Evolutionary conservation across 208 protist genomes (phyloP), one percentile per base, ranked within the genome.

Genomic region (Acanthamoeba culbertsoni): DNA sequence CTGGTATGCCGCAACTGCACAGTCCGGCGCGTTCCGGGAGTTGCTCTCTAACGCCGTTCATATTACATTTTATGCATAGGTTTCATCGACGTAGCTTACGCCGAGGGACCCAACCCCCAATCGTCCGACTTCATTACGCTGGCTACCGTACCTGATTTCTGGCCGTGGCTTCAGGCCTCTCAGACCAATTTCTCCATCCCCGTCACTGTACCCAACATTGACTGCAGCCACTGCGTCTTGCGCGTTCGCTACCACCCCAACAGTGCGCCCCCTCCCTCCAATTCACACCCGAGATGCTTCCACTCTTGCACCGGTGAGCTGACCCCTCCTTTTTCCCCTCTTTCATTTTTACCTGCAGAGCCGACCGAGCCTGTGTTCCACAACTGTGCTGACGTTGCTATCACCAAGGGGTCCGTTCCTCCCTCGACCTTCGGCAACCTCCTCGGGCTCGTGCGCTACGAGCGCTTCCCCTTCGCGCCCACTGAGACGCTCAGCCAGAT

Each of bases 161-260:
- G 65, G 65, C 65, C 65, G n/a, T 77, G 65, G 65, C 65, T 77
- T 12, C 65, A 77, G 65, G 65, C 65, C 16, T 31, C 65, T 40
- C 65, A 77, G 65, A 77, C 65, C 65, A 77, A 77, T n/a, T 77
- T 77, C 65, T 77, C 65, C 65, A 77, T 77, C n/a, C 65, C n/a
- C 14, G 35, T 77, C 14, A 33, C 65, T 14, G 18, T 77, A 12
- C 65, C 65, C 35, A 40, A 77, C 35, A 43, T 77, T n/a, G 35
- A 31, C 31, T 77, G 65, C n/a, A 12, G 16, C 18, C 65, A 77
- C 65, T 77, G 65, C 65, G 35, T 40, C 16, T 20, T 77, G 18
- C 65, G 65, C n/a, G 35, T 77, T 40, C 65, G 65, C 35, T 77
- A 77, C n/a, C 65, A 77, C n/a, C 65, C 65, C 35, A 77, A 77